Evolutionary conservation across 1,284 basidiomycete genomes (phyloP), one percentile per base, ranked within the genome.

Genomic region (Pseudozyma tsukubaensis): DNA sequence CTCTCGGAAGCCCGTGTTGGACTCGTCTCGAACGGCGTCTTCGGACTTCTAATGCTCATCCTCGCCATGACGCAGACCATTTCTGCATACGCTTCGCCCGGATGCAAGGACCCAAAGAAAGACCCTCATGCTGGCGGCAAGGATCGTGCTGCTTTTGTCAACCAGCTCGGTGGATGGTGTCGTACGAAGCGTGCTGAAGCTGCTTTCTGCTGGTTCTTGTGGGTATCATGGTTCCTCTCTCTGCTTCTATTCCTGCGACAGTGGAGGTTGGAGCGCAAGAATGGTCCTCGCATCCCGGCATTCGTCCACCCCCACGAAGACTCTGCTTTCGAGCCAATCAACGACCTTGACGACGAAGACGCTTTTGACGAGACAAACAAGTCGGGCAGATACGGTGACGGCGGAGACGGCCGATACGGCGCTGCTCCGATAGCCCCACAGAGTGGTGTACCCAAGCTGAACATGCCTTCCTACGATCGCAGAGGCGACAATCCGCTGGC

Each of bases 121-220:
- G 80, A 82, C 50, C 72, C 77, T 3, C 77, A 81, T 32, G 80
- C 76, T 4, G 62, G 39, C 19, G 71, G 70, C 18, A 72, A 73
- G 21, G 79, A 77, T 10, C 63, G 67, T 8, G 55, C 57, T 13
- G 69, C 70, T 29, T 82, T 73, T 56, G 54, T 68, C 51, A 59
- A 59, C 12, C 76, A 72, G 34, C 64, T 82, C 4, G 63, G 59
- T 19, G 69, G 65, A 54, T 82, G 77, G 63, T 82, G 80, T 50
- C 64, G 72, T 18, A 78, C 73, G 44, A 82, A 82, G 58, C 71
- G 78, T 12, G 80, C 79, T 16, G 71, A 72, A 21, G 66, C 77
- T 16, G 80, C 80, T 35, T 82, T 82, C 47, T 69, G 67, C 49
- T 81, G 79, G 79, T 77, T 82, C 55, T 59, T 72, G 3, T 80